Percentiles rank a stretch among this genome's conserved stretches.
Conservation (phyloP, 2,329 filamentous ascomycete genomes). For the Aspergillus quadricinctus region DNA sequence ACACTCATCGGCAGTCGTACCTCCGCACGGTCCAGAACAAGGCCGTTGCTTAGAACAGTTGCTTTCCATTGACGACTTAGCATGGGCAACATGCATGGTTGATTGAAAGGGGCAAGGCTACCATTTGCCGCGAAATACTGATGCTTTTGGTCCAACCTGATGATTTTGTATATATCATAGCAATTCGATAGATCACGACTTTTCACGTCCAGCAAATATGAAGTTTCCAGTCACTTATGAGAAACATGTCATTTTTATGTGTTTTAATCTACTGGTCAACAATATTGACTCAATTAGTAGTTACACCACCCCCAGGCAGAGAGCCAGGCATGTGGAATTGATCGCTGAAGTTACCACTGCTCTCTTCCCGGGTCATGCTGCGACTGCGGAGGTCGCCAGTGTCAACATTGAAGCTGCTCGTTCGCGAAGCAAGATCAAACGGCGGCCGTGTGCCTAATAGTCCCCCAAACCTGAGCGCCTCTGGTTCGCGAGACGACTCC, state of each 20-base stretch:
- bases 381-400: conserved; percentile 27
- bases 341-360: conserved; percentile 25
- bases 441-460: conserved; percentile 22
- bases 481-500: conserved; percentile 20
- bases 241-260: neutral
- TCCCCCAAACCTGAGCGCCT: conserved; percentile 33
- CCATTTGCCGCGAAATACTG: too few relatives aligned
- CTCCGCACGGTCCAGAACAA: conserved; percentile 42
- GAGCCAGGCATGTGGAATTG: conserved; percentile 39
- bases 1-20: conserved; percentile 75
- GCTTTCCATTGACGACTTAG: conserved; percentile 6
- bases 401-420: conserved; percentile 34
- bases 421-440: conserved; percentile 29
- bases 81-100: conserved; percentile 8
- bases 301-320: conserved; percentile 25
- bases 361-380: conserved; percentile 30
- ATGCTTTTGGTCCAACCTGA: neutral
- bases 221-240: neutral
- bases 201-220: neutral
- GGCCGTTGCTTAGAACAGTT: conserved; percentile 20
- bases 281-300: conserved; percentile 14
- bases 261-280: neutral
- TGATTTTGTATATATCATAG: conserved; percentile 17
- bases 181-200: conserved; percentile 7
- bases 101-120: neutral